Base-by-base conservation (phyloP, 768 basidiomycete genomes). In the Candolleomyces eurysporus region DNA sequence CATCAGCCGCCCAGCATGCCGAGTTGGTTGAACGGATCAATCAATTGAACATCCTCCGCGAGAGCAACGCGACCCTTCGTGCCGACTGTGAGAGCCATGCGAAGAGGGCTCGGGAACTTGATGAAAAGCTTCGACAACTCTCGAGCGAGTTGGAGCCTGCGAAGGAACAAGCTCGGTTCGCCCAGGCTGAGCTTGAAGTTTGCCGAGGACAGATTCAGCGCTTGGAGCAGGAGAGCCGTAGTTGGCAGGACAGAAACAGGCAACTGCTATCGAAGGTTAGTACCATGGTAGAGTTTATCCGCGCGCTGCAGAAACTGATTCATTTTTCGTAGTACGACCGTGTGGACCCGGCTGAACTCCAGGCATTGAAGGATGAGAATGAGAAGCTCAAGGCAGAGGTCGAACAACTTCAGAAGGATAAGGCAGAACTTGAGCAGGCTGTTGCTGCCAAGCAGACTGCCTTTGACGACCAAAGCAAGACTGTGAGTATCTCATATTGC, bases 21-120 rank as follows among this genome's bases (percentile, higher is more conserved):
- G 92, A 94, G 68, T 84, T 95, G 55, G 77, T 95, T 53, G 91
- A 94, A 71, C 82, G 89, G 63, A 94, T 94, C 73, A 91, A 92
- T 63, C 91, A 94, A 64, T 81, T 93, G 62, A 94, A 92, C 59
- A 83, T 96, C 57, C 76, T 95, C 2, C 85, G 92, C 42, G 93
- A 96, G 73, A 94, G 92, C 76, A 96, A 96, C 68, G 86, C 88
- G 0, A 94, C 91, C 1, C 79, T 96, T 0, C 86, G 93, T 60
- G 79, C 88, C 36, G 92, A 95, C 59, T 85, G 82, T 64, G 90
- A 92, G 63, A 79, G 77, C n/a, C 81, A 91, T 63, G 72, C 82
- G 26, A 91, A 88, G 71, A 87, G 86, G 48, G 81, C 87, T 22
- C 80, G 82, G 45, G 87, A 88, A 45, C 78, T 95, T 39, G 90